phyloP scores from a whole-genome alignment of 352 stramenopile genomes.

The Pythium periplocum region DNA sequence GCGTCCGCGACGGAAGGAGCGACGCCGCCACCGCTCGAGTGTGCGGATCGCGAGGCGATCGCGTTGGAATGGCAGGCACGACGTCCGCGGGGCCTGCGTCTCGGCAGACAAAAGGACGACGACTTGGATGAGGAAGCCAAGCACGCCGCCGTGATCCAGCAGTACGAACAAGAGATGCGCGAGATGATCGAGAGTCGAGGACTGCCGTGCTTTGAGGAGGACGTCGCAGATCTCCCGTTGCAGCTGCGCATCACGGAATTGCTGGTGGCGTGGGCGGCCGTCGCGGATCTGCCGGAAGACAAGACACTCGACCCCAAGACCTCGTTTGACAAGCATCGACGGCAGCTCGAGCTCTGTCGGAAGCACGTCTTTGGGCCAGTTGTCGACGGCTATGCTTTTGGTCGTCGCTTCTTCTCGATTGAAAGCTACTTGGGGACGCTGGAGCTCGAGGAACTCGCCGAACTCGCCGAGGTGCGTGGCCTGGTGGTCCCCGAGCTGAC shows the following conservation, averaged over 20 bases:
- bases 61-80: conserved; percentile 43
- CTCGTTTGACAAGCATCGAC: conserved; percentile 13
- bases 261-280: conserved; percentile 24
- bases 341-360: conserved; percentile 11
- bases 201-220: conserved; percentile 26
- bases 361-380: conserved; percentile 11
- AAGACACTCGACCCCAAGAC: neutral
- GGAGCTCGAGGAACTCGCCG: conserved; percentile 34
- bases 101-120: neutral
- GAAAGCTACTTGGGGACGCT: conserved; percentile 49
- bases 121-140: conserved; percentile 1
- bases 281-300: neutral
- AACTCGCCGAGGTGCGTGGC: conserved; percentile 18
- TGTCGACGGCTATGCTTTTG: conserved; percentile 58
- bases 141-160: neutral
- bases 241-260: conserved; percentile 44
- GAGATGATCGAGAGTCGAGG: conserved; percentile 22
- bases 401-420: conserved; percentile 50
- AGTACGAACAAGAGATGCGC: conserved; percentile 34
- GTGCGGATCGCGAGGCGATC: conserved; percentile 6
- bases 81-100: neutral
- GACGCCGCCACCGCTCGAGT: neutral
- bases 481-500: conserved; percentile 27
- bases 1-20: neutral
- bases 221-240: conserved; percentile 24